Conservation (phyloP, 2,329 filamentous ascomycete species). For the Dactylellina drechsleri region DNA sequence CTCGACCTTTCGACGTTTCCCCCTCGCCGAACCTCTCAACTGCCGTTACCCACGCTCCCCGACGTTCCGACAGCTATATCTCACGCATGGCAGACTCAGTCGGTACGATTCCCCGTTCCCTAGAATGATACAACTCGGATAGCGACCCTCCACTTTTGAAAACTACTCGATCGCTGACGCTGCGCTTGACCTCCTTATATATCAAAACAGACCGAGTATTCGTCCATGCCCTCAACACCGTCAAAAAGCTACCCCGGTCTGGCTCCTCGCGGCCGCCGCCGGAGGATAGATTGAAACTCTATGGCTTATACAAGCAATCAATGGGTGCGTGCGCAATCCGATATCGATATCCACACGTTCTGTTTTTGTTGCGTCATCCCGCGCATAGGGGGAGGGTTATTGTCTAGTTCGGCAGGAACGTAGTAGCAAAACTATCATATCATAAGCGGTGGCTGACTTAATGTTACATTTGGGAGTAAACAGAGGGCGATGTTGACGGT, state of each 20-base stretch:
- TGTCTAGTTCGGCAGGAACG: not conserved
- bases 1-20: not conserved
- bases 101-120: conserved; percentile 19
- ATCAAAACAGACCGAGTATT: conserved; percentile 84
- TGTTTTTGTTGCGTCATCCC: conserved; percentile 4
- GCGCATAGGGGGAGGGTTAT: not conserved
- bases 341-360: not conserved
- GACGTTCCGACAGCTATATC: not conserved
- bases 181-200: conserved; percentile 16
- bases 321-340: conserved; percentile 70
- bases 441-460: conserved; percentile 3
- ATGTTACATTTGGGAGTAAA: conserved; percentile 11
- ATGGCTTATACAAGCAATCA: conserved; percentile 98
- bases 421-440: too few relatives aligned
- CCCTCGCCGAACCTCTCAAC: not conserved
- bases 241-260: conserved; percentile 95
- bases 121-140: not conserved
- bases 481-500: conserved; percentile 91
- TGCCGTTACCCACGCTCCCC: not conserved
- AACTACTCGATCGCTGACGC: conserved; percentile 27
- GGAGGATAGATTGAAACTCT: conserved; percentile 84
- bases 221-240: conserved; percentile 97
- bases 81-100: conserved; percentile 54
- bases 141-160: not conserved
- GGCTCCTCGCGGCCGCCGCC: conserved; percentile 89